Conservation (phyloP, 192 early-diverging fungal species). For the Coemansia sp. region DNA sequence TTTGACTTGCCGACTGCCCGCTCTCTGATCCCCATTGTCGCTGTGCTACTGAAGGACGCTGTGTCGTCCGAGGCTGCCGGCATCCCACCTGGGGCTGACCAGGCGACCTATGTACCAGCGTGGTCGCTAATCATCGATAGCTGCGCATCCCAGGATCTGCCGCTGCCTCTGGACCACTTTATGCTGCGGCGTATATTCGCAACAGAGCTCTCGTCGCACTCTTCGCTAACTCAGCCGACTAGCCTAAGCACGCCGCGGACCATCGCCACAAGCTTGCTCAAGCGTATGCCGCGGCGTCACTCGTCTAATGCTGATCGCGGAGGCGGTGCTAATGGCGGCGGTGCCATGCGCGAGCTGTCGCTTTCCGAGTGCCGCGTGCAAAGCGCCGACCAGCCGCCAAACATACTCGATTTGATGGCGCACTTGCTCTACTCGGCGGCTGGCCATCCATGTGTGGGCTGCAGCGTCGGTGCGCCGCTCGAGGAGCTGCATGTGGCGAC, state of each 20-base stretch:
- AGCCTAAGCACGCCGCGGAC: conserved; percentile 15
- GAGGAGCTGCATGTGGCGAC: conserved; percentile 35
- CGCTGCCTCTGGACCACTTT: conserved; percentile 41
- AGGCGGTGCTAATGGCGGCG: neutral
- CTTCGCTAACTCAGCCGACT: conserved; percentile 13
- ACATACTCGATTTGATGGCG: conserved; percentile 39
- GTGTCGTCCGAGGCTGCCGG: conserved; percentile 27
- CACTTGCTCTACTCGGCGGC: conserved; percentile 37
- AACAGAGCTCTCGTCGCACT: conserved; percentile 34
- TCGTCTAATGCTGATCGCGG: conserved; percentile 12
- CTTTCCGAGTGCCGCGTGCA: conserved; percentile 22
- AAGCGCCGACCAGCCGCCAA: conserved; percentile 16
- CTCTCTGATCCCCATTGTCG: conserved; percentile 50
- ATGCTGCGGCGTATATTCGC: conserved; percentile 52
- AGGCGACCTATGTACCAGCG: neutral
- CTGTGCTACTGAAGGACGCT: conserved; percentile 53
- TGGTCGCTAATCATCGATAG: conserved; percentile 31
- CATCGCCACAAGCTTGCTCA: conserved; percentile 33
- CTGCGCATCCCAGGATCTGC: conserved; percentile 22
- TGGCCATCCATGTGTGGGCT: conserved; percentile 36
- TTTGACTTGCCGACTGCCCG: conserved; percentile 45
- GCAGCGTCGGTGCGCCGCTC: conserved; percentile 39
- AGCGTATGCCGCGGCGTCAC: conserved; percentile 50
- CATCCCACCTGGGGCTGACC: neutral
- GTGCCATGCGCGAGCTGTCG: conserved; percentile 23